Conservation (phyloP, 2,329 filamentous ascomycete species). For the Graphilbum sp. region DNA sequence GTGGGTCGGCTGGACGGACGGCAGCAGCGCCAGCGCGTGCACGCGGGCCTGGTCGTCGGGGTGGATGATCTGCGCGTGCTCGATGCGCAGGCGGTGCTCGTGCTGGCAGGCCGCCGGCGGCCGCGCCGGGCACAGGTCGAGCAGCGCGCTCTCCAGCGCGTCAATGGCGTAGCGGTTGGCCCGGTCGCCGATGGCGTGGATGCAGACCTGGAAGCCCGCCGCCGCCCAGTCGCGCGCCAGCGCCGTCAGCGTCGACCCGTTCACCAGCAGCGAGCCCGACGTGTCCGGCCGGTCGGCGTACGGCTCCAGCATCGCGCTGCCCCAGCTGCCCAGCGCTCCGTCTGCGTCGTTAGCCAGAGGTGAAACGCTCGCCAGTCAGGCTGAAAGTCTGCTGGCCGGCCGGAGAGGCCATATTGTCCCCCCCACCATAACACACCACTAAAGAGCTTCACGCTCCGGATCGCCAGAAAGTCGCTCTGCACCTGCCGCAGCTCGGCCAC, state of each 20-base stretch:
- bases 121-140: conserved; percentile 29
- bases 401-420: no score
- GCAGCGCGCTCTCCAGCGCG: conserved; percentile 41
- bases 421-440: conserved; percentile 41
- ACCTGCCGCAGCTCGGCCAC: conserved; percentile 22
- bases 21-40: conserved; percentile 41
- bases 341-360: conserved; percentile 23
- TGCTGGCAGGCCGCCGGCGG: conserved; percentile 17
- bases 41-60: conserved; percentile 46
- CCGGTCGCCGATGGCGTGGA: conserved; percentile 56
- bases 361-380: neutral
- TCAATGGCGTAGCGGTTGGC: conserved; percentile 50
- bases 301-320: conserved; percentile 54
- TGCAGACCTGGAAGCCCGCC: conserved; percentile 50
- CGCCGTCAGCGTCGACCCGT: conserved; percentile 37
- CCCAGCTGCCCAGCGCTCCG: conserved; percentile 55
- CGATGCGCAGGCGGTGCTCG: conserved; percentile 42
- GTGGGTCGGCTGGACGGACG: conserved; percentile 56
- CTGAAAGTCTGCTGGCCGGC: no score
- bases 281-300: conserved; percentile 47
- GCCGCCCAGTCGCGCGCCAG: conserved; percentile 41
- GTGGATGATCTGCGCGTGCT: conserved; percentile 56
- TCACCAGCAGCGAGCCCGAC: conserved; percentile 49
- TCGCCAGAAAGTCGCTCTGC: conserved; percentile 30
- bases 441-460: conserved; percentile 53